phyloP scores from a whole-genome alignment of 805 yeast species.

The Candida silvicultrix region DNA sequence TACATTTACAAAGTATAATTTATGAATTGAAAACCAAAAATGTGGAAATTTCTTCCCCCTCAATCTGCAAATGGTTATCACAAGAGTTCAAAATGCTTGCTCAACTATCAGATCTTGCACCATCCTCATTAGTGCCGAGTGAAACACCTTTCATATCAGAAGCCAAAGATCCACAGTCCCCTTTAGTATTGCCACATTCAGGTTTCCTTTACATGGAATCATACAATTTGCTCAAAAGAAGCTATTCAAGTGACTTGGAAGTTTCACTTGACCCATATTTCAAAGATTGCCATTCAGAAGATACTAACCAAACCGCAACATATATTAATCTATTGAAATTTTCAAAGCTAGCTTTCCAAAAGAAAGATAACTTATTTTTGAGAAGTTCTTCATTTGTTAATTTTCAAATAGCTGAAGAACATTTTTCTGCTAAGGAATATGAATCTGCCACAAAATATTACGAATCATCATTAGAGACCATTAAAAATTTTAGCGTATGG shows the following conservation, averaged over 20 bases:
- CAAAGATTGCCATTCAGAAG: neutral
- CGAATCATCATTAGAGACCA: constrained; percentile 29
- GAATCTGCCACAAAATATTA: constrained; percentile 36
- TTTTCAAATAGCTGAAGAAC: constrained; percentile 47
- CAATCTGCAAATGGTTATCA: constrained; percentile 47
- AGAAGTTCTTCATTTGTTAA: constrained; percentile 37
- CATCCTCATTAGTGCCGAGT: constrained; percentile 33
- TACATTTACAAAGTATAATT: constrained; percentile 52
- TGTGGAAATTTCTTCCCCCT: constrained; percentile 20
- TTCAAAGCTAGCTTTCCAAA: constrained; percentile 30
- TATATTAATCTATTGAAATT: constrained; percentile 28
- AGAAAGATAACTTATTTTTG: constrained; percentile 26
- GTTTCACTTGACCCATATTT: constrained; percentile 8
- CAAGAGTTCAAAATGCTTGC: constrained; percentile 65
- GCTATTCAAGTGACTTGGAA: constrained; percentile 9
- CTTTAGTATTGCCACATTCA: constrained; percentile 33
- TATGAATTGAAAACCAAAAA: constrained; percentile 27
- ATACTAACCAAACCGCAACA: constrained; percentile 1
- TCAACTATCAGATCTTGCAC: constrained; percentile 44
- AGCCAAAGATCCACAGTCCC: constrained; percentile 16
- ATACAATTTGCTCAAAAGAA: constrained; percentile 24
- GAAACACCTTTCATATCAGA: constrained; percentile 29
- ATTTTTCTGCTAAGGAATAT: constrained; percentile 25
- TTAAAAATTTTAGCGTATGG: constrained; percentile 37
- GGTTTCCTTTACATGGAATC: constrained; percentile 37